These are phyloP conservation scores for Ophiocordyceps sinensis DNA, from an alignment of 2,329 filamentous ascomycete genomes.

Conservation along the genomic window DNA sequence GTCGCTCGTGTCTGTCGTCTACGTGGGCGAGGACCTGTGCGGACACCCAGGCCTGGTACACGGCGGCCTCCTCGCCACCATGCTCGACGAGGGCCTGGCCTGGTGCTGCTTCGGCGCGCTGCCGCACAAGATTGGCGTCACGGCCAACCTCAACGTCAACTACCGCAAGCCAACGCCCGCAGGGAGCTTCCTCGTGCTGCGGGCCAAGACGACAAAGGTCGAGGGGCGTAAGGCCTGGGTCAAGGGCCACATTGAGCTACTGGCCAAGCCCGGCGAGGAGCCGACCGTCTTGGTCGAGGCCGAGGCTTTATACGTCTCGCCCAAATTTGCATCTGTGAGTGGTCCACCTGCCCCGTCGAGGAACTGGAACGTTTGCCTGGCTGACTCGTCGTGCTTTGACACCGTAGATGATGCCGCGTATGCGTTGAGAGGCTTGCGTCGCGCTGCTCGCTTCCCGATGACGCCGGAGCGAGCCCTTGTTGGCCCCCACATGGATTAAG, in stretches of 20 bases:
- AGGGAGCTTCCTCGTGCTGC: constrained; percentile 60
- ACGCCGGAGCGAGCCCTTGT: background rate
- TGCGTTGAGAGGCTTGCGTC: background rate
- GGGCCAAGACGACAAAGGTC: constrained; percentile 66
- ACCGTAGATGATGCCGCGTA: constrained; percentile 7
- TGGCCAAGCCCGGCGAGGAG: constrained; percentile 46
- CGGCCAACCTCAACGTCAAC: constrained; percentile 69
- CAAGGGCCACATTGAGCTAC: constrained; percentile 68
- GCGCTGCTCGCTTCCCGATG: background rate
- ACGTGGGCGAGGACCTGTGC: constrained; percentile 67
- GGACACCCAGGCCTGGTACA: constrained; percentile 87
- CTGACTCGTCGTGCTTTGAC: background rate
- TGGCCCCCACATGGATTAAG: no score
- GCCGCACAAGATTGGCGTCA: constrained; percentile 74
- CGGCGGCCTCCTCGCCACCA: constrained; percentile 78
- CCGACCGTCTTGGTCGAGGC: constrained; percentile 65
- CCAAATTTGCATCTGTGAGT: constrained; percentile 62
- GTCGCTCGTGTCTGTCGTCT: constrained; percentile 56
- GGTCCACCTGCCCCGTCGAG: background rate
- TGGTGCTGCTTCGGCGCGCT: constrained; percentile 78
- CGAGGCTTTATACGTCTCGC: constrained; percentile 77
- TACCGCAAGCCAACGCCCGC: constrained; percentile 73
- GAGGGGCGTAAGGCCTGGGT: constrained; percentile 95
- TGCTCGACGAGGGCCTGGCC: constrained; percentile 81
- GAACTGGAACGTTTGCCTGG: background rate